Conservation (phyloP, 441 rosid genomes). For the Populus tomentosa region DNA sequence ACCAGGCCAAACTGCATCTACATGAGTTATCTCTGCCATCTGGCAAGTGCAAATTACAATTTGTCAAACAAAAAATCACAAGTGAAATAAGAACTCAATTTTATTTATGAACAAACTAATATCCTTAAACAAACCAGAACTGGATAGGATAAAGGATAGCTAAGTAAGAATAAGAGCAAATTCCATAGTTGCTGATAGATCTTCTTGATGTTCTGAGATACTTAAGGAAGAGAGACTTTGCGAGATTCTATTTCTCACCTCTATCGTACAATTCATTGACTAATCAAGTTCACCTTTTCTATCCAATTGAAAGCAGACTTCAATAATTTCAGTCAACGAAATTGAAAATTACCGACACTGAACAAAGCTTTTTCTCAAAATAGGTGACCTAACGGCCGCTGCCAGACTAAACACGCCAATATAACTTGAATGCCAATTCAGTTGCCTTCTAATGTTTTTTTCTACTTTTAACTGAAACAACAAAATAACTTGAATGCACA, state of each 20-base stretch:
- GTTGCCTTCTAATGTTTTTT: not conserved
- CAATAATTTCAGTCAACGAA: not conserved
- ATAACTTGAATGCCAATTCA: not conserved
- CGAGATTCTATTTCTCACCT: conserved; percentile 4
- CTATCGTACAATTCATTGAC: not conserved
- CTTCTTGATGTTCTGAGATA: conserved; percentile 11
- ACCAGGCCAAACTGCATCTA: conserved; percentile 99
- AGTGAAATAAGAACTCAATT: not conserved
- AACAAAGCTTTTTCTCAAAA: not conserved
- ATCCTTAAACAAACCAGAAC: not conserved
- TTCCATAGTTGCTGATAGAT: not conserved
- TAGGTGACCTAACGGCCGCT: not conserved
- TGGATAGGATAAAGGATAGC: conserved; percentile 3
- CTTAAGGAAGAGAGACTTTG: conserved; percentile 5
- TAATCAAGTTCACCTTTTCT: not conserved
- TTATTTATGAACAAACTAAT: not conserved
- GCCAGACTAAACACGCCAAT: not conserved
- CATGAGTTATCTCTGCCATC: conserved; percentile 98
- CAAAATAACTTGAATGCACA: conserved; percentile 4
- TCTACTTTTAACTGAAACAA: conserved; percentile 6
- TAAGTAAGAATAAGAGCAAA: not conserved
- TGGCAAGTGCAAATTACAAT: conserved; percentile 29
- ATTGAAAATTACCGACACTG: not conserved
- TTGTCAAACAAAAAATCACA: not conserved
- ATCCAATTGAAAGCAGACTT: not conserved